Evolutionary conservation across 257 asterid genomes (phyloP), one percentile per base, ranked within the genome.

Genomic region (Lavandula angustifolia): DNA sequence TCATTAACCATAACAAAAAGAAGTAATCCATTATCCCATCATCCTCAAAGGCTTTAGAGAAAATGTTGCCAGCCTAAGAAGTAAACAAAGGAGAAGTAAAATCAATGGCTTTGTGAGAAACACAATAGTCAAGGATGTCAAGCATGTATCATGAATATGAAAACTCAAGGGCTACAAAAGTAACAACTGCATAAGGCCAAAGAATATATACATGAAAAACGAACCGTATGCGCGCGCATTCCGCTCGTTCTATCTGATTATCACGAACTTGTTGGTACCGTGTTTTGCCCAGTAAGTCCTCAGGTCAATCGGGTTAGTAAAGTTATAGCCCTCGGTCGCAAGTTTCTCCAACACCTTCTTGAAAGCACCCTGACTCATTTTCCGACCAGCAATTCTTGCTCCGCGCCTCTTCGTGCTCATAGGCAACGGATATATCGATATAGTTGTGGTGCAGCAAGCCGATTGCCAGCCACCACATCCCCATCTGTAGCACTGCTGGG

Each of bases 381-480:
- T 92, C 41, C 98, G 74, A n/a, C 98, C 98, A 12, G 98, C 96
- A 34, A 92, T 92, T 46, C 98, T 79, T 1, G 98, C 96, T 4
- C 96, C 96, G 14, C 98, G 96, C 44, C 98, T 75, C 68, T 92
- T 92, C 12, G 89, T 78, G 76, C 95, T 92, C 98, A 92, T 92
- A 0, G 98, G 98, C 82, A 92, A 76, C 3, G 98, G 98, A 55
- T 92, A 89, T 92, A 84, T 85, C 0, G 96, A 89, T 75, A 92
- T 85, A 38, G 95, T 87, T 0, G 96, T 89, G 61, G 98, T 92
- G 73, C 98, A 92, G 58, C 98, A 92, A 3, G 98, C 98, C 0
- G 96, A 89, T 69, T 92, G 98, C 98, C 98, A 92, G 18, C 98
- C 98, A 34, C 98, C 98, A 57, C 92, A 89, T 0, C 98, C 98